phyloP scores from a whole-genome alignment of 345 rosid species.

The Euphorbia peplus region DNA sequence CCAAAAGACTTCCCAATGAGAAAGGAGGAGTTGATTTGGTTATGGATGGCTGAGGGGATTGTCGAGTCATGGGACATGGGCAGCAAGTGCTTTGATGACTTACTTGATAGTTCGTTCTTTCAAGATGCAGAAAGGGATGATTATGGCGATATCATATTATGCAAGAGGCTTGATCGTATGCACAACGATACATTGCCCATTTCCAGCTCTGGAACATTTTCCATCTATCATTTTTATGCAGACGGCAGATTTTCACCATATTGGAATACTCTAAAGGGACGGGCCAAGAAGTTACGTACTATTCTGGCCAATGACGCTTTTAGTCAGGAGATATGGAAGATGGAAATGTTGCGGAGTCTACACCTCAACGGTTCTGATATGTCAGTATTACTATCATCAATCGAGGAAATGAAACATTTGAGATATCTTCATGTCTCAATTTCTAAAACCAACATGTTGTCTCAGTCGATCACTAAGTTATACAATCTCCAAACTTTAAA shows the following conservation, averaged over 20 bases:
- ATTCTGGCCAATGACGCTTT: neutral
- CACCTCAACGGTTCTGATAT: neutral
- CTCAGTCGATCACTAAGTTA: neutral
- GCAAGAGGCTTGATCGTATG: conserved; percentile 25
- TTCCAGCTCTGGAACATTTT: too few relatives aligned
- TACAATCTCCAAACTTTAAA: too few relatives aligned
- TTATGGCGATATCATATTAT: neutral
- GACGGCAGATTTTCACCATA: too few relatives aligned
- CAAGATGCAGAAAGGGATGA: conserved; percentile 13
- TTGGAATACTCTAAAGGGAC: too few relatives aligned
- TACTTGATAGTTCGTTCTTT: conserved; percentile 23
- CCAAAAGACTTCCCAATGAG: neutral
- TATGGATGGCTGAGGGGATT: conserved; percentile 15
- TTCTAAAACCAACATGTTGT: neutral
- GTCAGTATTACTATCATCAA: conserved; percentile 6
- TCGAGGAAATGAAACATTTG: conserved; percentile 17
- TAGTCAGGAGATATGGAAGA: too few relatives aligned
- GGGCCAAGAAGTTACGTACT: neutral
- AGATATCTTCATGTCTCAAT: conserved; percentile 21
- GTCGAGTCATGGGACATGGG: conserved; percentile 1
- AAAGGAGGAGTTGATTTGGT: neutral
- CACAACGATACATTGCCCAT: too few relatives aligned
- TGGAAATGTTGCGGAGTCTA: neutral
- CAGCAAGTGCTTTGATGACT: conserved; percentile 14
- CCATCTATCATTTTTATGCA: neutral